Evolutionary conservation across 179 eudicot species (phyloP).

Genomic region (Sideroxylon spinosum): DNA sequence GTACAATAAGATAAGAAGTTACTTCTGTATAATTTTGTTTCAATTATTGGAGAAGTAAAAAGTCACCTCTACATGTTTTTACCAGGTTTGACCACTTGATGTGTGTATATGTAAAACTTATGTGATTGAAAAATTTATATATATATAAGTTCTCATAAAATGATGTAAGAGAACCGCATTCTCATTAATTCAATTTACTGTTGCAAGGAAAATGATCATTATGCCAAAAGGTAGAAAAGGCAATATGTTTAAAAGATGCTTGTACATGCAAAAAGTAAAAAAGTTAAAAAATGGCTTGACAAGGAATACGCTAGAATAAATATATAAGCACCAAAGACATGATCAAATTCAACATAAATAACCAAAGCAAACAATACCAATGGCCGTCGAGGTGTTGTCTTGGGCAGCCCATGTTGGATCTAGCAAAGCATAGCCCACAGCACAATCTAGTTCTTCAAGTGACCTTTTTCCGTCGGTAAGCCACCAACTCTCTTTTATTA

Average conservation of each 20-base stretch:
- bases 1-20: not conserved
- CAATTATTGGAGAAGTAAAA: not conserved
- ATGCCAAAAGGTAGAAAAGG: too few relatives aligned
- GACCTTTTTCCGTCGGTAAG: slow-evolving; percentile 78
- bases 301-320: not conserved
- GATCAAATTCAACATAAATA: slow-evolving; percentile 3
- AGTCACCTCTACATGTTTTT: not conserved
- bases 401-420: slow-evolving; percentile 97
- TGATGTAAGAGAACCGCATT: not conserved
- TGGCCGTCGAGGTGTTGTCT: slow-evolving; percentile 90
- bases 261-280: too few relatives aligned
- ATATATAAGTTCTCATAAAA: not conserved
- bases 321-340: not conserved
- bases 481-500: slow-evolving; percentile 95
- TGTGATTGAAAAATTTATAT: not conserved
- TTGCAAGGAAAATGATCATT: not conserved
- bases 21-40: not conserved
- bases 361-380: slow-evolving; percentile 43
- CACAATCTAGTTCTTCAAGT: slow-evolving; percentile 75
- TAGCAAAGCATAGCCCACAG: slow-evolving; percentile 86
- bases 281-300: too few relatives aligned
- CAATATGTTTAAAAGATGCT: too few relatives aligned
- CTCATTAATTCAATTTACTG: not conserved
- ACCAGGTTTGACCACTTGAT: not conserved
- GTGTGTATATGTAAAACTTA: not conserved